Base-by-base conservation (phyloP, 169 alveolate species). In the Plasmodium billcollinsi region DNA sequence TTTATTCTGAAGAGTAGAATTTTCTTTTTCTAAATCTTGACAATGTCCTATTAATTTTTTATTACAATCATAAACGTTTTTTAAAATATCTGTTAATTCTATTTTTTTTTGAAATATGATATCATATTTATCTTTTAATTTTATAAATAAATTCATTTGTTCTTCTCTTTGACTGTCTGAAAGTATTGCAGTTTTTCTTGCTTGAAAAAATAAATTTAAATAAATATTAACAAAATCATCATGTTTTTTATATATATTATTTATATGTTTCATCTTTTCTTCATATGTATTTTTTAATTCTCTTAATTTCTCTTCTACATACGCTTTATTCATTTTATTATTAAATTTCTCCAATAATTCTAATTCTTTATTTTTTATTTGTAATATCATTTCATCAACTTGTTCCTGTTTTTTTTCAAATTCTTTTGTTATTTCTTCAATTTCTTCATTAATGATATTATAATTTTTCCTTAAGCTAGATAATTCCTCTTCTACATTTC, bases 361-460 rank as follows among this genome's bases (percentile, higher is more conserved):
- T n/a, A 66, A 39, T 20, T 80, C 90, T 26, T 80, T 80, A 26
- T 80, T 66, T 62, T 80, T 80, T 80, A 80, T 67, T 67, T 80
- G 90, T 6, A 67, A 20, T 29, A 80, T 80, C 90, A 80, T 80
- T 80, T 80, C 90, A 56, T 80, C 90, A 20, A 80, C 73, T 80
- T 80, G 90, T 56, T 80, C 90, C 15, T 80, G 90, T 14, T 80
- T 80, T 6, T 80, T 80, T 39, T 80, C 90, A 80, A 66, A 80
- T 24, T 80, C 90, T 26, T 80, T 80, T 29, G 90, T 80, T 26
- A 80, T 80, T 39, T 80, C 90, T 80, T 80, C 90, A 0, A 80
- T 80, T 33, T 80, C 90, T 54, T 80, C 90, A 26, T 80, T 80
- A 59, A 80, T 80, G 3, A 47, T 70, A 26, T 80, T 54, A 54